Base-by-base conservation (phyloP, 176 grass and related monocot genomes). In the Calamus simplicifolius region DNA sequence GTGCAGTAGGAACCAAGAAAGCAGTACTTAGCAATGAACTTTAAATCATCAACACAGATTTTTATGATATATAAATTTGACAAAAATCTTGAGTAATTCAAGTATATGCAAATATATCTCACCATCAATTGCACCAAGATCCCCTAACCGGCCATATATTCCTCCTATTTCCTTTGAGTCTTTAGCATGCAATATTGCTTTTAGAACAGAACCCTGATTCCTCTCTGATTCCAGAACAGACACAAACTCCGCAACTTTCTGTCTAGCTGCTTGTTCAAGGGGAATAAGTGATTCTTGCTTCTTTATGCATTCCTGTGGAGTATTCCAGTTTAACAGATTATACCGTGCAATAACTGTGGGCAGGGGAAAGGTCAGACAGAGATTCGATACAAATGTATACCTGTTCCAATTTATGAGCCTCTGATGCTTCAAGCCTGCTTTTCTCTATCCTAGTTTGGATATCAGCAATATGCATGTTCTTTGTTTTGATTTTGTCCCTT, bases 81-180 rank as follows among this genome's bases (percentile, higher is more conserved):
- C 31, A 35, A 35, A 5, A 0, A 35, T 35, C 31, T 30, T 5
- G 8, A 35, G 31, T 35, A 35, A 7, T 7, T 35, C 31, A 8
- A 35, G 31, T 7, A 48, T 48, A 62, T 62, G 60, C 21, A 25
- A 73, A 28, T 43, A 80, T 15, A 77, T 67, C 57, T 72, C 85
- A 97, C 93, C 84, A 64, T 88, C 75, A 26, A 97, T 97, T 80
- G 93, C 87, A 49, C 87, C 93, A 63, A 97, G 81, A 69, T 97
- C 84, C 77, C 93, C 87, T 59, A 97, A 75, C 55, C 93, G 74
- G 6, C 93, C 93, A 88, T 82, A 82, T 76, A 91, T 97, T 64
- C 93, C 93, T 63, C 85, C 71, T 64, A 97, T 97, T 70, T 97
- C 78, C 56, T 85, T 97, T 69, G 87, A 85, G 61, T 97, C 93